Base-by-base conservation (phyloP, 108 stramenopile genomes). In the Discostella stelligeroides region DNA sequence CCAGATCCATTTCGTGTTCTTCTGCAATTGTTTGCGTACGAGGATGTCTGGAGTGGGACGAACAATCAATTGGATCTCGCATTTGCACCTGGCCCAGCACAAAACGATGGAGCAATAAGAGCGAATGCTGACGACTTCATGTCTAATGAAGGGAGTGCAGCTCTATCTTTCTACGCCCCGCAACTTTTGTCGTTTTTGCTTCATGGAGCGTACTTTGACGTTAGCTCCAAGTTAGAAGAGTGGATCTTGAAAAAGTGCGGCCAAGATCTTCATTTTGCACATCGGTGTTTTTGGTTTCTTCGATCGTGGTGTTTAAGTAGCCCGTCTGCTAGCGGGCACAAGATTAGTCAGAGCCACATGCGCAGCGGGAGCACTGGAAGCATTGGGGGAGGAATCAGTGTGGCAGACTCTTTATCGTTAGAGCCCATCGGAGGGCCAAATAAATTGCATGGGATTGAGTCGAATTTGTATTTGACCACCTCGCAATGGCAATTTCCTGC, bases 231-330 rank as follows among this genome's bases (percentile, higher is more conserved):
- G 59, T 60, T 95, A 37, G 94, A 95, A 67, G 74, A 79, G 23
- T 95, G 91, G 89, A 85, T 95, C n/a, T 68, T 95, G 49, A 76
- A 86, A 7, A 86, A 79, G 37, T 95, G 94, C 53, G 49, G 63
- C 3, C 45, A 59, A 47, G 84, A 95, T 68, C 43, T 92, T 7
- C 82, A 85, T 60, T 95, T 95, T 83, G 89, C 91, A 9, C 94
- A 95, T 67, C 79, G 86, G 46, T 92, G 91, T 60, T 95, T 86
- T 63, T 95, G 94, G 94, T 92, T 92, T 63, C 63, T 95, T 47
- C 45, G 91, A 34, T 88, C 90, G 11, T 95, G 94, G 94, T 87
- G 85, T 54, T 76, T 90, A 85, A 76, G 82, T 48, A 17, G 70
- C 18, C 30, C 60, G 2, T 54, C 73, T 12, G 24, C 50, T 39